Conservation (phyloP, 148 eudicot species). For the Nepenthes gracilis region DNA sequence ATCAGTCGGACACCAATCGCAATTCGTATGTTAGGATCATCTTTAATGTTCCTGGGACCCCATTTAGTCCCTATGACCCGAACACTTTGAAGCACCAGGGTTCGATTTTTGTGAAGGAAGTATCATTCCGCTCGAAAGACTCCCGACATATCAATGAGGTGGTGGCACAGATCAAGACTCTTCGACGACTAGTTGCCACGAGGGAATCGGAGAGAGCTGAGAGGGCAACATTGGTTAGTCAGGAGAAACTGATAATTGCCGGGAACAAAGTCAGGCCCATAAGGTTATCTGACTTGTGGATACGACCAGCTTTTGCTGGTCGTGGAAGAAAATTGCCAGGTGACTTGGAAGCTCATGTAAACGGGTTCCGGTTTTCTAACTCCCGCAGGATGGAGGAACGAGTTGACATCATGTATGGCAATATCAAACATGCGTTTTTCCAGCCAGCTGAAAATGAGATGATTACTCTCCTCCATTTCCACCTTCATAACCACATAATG, state of each 20-base stretch:
- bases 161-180: constrained; percentile 71
- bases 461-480: constrained; percentile 90
- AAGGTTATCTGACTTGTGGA: constrained; percentile 61
- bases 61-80: constrained; percentile 65
- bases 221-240: constrained; percentile 84
- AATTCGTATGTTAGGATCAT: constrained; percentile 68
- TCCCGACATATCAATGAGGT: constrained; percentile 80
- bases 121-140: constrained; percentile 86
- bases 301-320: constrained; percentile 79
- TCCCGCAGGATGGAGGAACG: constrained; percentile 62
- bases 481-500: constrained; percentile 90
- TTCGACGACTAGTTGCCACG: constrained; percentile 56
- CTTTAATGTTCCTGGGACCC: constrained; percentile 76
- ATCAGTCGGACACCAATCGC: constrained; percentile 85
- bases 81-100: constrained; percentile 57
- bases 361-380: constrained; percentile 80
- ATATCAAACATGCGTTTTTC: constrained; percentile 89
- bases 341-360: constrained; percentile 65
- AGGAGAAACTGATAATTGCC: constrained; percentile 68
- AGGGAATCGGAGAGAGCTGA: constrained; percentile 96
- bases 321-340: constrained; percentile 73
- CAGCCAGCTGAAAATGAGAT: constrained; percentile 97
- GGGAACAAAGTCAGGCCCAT: constrained; percentile 74
- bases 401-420: constrained; percentile 62
- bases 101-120: constrained; percentile 69